Percentiles rank a stretch among this genome's conserved stretches.
Evolutionary conservation across 495 filamentous ascomycete species (phyloP).

Genomic region (Polyplosphaeria fusca): DNA sequence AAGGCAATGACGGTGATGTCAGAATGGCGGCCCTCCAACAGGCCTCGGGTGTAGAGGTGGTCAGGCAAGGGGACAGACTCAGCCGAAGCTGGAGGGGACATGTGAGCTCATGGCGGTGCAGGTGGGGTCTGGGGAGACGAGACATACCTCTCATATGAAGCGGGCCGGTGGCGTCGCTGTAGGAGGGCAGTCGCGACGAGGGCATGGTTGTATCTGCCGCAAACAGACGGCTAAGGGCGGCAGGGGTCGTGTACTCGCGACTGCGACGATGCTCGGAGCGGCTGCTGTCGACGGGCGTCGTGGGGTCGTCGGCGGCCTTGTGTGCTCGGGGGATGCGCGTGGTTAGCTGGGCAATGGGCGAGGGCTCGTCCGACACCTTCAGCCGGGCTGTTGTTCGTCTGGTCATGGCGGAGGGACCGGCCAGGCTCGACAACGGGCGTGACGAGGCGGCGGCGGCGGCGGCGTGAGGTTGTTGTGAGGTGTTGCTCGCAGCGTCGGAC

Average conservation of each 20-base stretch:
- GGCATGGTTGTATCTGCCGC: constrained; percentile 34
- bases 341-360: constrained; percentile 16
- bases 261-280: constrained; percentile 17
- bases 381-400: constrained; percentile 14
- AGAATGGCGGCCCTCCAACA: constrained; percentile 55
- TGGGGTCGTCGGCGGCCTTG: constrained; percentile 47
- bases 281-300: constrained; percentile 33
- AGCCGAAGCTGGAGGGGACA: constrained; percentile 24
- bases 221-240: constrained; percentile 40
- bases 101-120: neutral
- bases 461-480: neutral
- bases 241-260: constrained; percentile 34
- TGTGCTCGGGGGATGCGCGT: constrained; percentile 35
- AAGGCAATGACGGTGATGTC: constrained; percentile 57
- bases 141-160: constrained; percentile 23
- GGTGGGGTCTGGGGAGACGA: neutral
- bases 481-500: neutral
- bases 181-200: constrained; percentile 35
- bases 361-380: constrained; percentile 21
- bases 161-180: constrained; percentile 30
- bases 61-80: constrained; percentile 51
- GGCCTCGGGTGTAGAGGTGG: constrained; percentile 57
- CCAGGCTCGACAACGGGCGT: constrained; percentile 20
- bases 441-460: constrained; percentile 3
- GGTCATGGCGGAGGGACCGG: constrained; percentile 12